Evolutionary conservation across 164 flowering plant genomes (phyloP), one percentile per base, ranked within the genome.

Genomic region (Akebia trifoliata): DNA sequence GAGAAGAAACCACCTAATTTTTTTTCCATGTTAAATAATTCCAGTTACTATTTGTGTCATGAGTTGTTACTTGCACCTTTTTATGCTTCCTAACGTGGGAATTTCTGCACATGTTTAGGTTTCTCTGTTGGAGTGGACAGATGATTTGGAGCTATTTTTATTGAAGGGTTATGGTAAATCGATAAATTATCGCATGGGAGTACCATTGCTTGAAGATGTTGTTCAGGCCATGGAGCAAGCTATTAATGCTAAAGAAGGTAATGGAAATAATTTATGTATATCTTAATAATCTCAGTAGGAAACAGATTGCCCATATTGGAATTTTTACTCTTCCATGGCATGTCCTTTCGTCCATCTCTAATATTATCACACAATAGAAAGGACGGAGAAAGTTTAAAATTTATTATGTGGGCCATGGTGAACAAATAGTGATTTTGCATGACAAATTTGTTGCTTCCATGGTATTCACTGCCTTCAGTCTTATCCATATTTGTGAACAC

Each of bases 91-190:
- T 65, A 35, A 15, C 51, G 25, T 56, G 25, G 15, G 28, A 44
- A 46, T 37, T 26, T 36, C 28, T 63, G 3, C 42, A 22, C 64
- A 36, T 61, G 36, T 44, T 25, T 50, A 92, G 98, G 78, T 83
- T 56, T 71, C 76, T 65, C 68, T 87, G 70, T 74, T 93, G 76
- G 98, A 90, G 74, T 93, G 98, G 99, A 73, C 95, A 25, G 99
- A 93, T 72, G 97, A 93, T 66, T 22, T 93, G 70, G 97, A 86
- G 81, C 62, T 62, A 55, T 93, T 85, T 69, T 69, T 93, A 46
- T 64, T 90, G 64, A 87, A 90, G 72, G 99, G 96, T 47, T 93
- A 93, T 76, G 99, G 99, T 45, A 79, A 87, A 29, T 72, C 96
- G 44, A 40, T 93, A 42, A 93, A 93, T 61, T 90, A 93, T 56